These are phyloP conservation scores for Cercospora citrullina DNA, from an alignment of 2,329 filamentous ascomycete genomes.

Conservation along the genomic window DNA sequence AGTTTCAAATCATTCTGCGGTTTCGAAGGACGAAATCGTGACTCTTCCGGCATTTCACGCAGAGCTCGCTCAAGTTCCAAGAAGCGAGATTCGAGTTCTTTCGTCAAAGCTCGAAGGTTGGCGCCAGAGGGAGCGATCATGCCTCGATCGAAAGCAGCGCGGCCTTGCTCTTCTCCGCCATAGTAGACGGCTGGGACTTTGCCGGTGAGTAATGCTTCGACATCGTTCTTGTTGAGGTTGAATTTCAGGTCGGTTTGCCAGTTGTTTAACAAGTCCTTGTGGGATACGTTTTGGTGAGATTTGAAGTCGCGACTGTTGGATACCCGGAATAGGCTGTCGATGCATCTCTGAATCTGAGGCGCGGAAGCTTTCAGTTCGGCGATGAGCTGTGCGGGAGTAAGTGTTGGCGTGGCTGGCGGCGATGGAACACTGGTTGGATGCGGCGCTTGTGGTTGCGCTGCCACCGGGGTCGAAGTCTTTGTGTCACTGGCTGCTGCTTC, in stretches of 20 bases:
- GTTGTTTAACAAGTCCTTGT: slow-evolving; percentile 34
- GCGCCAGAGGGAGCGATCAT: slow-evolving; percentile 75
- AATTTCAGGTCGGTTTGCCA: slow-evolving; percentile 38
- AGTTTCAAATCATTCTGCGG: slow-evolving; percentile 37
- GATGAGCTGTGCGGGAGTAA: slow-evolving; percentile 38
- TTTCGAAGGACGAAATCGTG: slow-evolving; percentile 34
- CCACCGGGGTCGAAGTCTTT: slow-evolving; percentile 27
- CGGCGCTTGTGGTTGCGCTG: slow-evolving; percentile 12
- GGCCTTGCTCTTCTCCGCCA: slow-evolving; percentile 43
- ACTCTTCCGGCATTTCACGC: slow-evolving; percentile 40
- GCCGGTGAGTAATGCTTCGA: slow-evolving; percentile 55
- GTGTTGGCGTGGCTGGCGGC: slow-evolving; percentile 36
- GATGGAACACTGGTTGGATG: slow-evolving; percentile 36
- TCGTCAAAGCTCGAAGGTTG: slow-evolving; percentile 69
- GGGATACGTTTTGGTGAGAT: slow-evolving; percentile 31
- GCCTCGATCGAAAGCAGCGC: slow-evolving; percentile 55
- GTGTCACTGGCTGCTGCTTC: slow-evolving; percentile 15
- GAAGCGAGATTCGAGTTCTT: slow-evolving; percentile 69
- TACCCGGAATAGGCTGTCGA: slow-evolving; percentile 39
- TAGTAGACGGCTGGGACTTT: slow-evolving; percentile 52
- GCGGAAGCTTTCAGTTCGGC: slow-evolving; percentile 36
- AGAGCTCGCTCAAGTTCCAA: slow-evolving; percentile 66
- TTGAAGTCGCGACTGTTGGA: slow-evolving; percentile 35
- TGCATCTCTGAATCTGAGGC: slow-evolving; percentile 37
- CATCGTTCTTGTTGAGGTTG: slow-evolving; percentile 43